Base-by-base conservation (phyloP, 2,329 filamentous ascomycete genomes). In the Calcarisporium arbuscula region DNA sequence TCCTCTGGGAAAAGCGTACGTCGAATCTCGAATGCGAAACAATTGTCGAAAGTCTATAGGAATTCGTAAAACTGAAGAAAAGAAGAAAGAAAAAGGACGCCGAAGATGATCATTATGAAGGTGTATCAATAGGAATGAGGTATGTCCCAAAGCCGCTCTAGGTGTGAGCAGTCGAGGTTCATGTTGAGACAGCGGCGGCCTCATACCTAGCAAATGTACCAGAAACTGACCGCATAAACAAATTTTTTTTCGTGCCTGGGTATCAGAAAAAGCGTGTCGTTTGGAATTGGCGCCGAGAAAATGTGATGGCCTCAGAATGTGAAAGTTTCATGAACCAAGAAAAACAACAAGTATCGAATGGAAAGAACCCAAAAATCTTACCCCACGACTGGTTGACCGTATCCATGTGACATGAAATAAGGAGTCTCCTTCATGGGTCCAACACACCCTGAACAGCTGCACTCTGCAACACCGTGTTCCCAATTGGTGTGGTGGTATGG, bases 381-480 rank as follows among this genome's bases (percentile, higher is more conserved):
- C 34, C 73, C 72, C 53, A 76, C 67, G 12, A 77, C 73, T 11
- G 73, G 58, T 49, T 77, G 74, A 19, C 67, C 64, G 36, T 73
- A 77, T 27, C 53, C 57, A 34, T 70, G 65, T 16, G 62, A 49
- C 31, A 61, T 54, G 40, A 76, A 71, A 51, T 74, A 76, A 1
- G 61, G 51, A 5, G 57, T 49, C 10, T 66, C 58, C 53, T 73
- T 72, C 46, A 64, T 56, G 8, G 64, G 54, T 14, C 64, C 57
- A 19, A 60, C 50, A 45, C 72, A 76, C 40, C 57, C 60, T 19
- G 56, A 44, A 41, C 71, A 77, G 38, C 55, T 64, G 55, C 71
- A 75, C 38, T 74, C 72, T 6, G 62, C 59, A 19, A 64, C 47
- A 28, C 57, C 64, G 11, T 68, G 62, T 39, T 77, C 72, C 73